A percentile compares a stretch with the other conserved stretches of the same genome.
Conservation (phyloP, 164 flowering plant species). For the Echeveria elegans region DNA sequence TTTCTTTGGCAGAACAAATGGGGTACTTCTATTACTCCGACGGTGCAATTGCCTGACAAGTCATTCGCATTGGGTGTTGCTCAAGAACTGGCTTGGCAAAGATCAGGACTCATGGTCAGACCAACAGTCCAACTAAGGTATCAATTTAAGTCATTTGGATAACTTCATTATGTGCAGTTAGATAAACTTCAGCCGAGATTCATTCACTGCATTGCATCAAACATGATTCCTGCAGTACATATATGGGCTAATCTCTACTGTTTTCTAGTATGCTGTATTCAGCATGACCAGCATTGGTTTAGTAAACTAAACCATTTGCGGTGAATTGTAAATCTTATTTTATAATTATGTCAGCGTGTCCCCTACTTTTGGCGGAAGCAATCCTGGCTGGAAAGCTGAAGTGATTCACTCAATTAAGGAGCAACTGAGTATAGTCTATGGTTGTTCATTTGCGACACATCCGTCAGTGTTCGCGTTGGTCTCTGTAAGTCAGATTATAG, state of each 20-base stretch:
- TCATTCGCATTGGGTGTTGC: constrained; percentile 64
- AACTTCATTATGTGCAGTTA: neutral
- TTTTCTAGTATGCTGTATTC: neutral
- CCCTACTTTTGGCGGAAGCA: constrained; percentile 93
- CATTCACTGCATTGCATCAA: too few species aligned
- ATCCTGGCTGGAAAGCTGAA: constrained; percentile 78
- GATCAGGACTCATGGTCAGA: constrained; percentile 80
- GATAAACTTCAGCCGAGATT: neutral
- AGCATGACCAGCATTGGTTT: neutral
- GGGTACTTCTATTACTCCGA: constrained; percentile 87
- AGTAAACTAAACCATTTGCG: too few species aligned
- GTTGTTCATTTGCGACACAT: constrained; percentile 43
- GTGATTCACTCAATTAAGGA: constrained; percentile 72
- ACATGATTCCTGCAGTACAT: neutral
- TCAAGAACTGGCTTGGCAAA: constrained; percentile 89
- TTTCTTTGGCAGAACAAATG: constrained; percentile 53
- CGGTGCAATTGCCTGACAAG: constrained; percentile 86
- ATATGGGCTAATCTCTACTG: neutral
- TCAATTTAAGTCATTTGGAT: neutral
- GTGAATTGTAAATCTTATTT: neutral
- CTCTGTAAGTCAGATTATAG: constrained; percentile 42
- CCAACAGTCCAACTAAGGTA: constrained; percentile 85
- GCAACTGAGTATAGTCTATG: constrained; percentile 63
- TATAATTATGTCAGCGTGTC: constrained; percentile 38
- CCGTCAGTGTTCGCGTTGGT: constrained; percentile 84